Evolutionary conservation across 2,329 filamentous ascomycete genomes (phyloP), one percentile per base, ranked within the genome.

Genomic region (Penicillium sp.): DNA sequence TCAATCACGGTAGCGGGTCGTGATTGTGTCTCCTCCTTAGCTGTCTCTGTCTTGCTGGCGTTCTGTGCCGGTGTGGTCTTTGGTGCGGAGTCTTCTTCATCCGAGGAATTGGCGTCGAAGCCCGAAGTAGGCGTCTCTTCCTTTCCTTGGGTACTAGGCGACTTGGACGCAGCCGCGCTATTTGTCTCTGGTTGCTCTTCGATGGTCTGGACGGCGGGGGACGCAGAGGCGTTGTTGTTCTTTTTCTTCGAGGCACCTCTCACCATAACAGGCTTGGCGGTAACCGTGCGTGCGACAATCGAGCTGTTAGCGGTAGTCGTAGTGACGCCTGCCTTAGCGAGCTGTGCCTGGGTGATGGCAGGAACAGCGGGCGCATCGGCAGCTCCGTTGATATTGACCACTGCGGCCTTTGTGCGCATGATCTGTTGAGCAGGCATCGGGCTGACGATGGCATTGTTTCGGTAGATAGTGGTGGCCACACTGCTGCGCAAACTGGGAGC

Each of bases 391-490:
- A 98, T 89, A 61, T 88, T 95, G 65, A 98, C 89, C 64, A 97
- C 84, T 32, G 88, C 90, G 9, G 93, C 88, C 70, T 93, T 94
- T 56, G 86, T 86, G 53, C 89, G 82, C 65, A 91, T 85, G 51
- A 88, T 86, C 45, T 89, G 93, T 63, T 93, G 88, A 0, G 89
- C 88, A 1, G 90, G 85, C 49, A 84, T 73, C 2, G 75, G 86
- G 65, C 77, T 89, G 59, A 95, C 81, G 45, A 95, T 82, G 15
- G 88, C 89, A 62, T 94, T 88, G 72, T 90, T 91, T 57, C 88
- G 87, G 65, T 96, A 97, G 46, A 95, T 88, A 17, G 91, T 96
- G 1, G 90, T 95, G 3, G 89, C 90, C 56, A 97, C 86, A 64
- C 87, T 90, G 43, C 69, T 72, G 45, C 74, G 70, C 38, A 76